These are phyloP conservation scores for Phylloporus sp. DNA, from an alignment of 768 basidiomycete genomes.

Conservation along the genomic window DNA sequence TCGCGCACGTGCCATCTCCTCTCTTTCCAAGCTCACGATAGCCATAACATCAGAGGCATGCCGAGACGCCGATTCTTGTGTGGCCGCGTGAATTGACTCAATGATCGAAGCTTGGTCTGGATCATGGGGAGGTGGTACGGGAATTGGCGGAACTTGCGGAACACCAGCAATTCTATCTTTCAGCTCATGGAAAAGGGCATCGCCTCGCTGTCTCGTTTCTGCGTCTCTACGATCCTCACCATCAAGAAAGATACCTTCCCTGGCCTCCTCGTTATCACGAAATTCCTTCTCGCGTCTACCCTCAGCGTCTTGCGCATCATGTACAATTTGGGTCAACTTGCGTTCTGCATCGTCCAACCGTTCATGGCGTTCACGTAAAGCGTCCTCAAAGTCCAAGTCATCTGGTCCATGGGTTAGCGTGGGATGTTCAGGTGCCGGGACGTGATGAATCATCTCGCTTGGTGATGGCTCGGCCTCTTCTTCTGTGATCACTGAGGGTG, in stretches of 20 bases:
- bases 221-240: constrained; percentile 54
- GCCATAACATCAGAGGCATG: constrained; percentile 58
- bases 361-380: constrained; percentile 44
- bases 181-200: constrained; percentile 23
- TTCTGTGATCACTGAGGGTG: constrained; percentile 14
- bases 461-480: constrained; percentile 17
- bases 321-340: constrained; percentile 45
- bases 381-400: constrained; percentile 39
- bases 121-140: constrained; percentile 16
- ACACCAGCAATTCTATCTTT: constrained; percentile 27
- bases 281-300: constrained; percentile 62
- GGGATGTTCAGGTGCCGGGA: constrained; percentile 13
- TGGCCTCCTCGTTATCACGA: constrained; percentile 58
- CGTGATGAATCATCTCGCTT: constrained; percentile 26
- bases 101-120: constrained; percentile 32
- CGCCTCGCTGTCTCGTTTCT: constrained; percentile 44
- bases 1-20: constrained; percentile 52
- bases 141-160: constrained; percentile 21
- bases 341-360: constrained; percentile 55
- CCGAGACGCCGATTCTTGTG: constrained; percentile 52
- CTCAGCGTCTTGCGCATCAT: constrained; percentile 56
- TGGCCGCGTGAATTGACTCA: constrained; percentile 39
- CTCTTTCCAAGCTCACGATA: constrained; percentile 54
- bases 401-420: constrained; percentile 25
- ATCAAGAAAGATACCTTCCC: constrained; percentile 58